Evolutionary conservation across 2,329 filamentous ascomycete genomes (phyloP).

Genomic region (Fusarium odoratissimum): DNA sequence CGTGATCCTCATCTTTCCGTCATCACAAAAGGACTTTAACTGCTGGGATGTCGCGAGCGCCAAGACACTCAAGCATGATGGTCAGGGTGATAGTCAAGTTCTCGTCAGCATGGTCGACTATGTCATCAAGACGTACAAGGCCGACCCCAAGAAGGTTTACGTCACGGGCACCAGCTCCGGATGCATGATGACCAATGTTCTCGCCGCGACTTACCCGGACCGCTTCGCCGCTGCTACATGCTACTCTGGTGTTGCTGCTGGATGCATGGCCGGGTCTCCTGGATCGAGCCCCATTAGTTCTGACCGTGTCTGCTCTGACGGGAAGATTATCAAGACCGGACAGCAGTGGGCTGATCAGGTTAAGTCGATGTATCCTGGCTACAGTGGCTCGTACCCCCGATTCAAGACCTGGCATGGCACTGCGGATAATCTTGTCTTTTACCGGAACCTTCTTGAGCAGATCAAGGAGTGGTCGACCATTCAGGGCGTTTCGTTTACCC

Average conservation of each 20-base stretch:
- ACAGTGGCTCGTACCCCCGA: neutral
- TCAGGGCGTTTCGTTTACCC: neutral
- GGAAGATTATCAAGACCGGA: neutral
- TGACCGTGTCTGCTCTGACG: conserved; percentile 3
- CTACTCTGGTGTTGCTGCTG: conserved; percentile 12
- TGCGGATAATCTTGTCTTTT: conserved; percentile 2
- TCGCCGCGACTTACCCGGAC: conserved; percentile 10
- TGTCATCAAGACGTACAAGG: conserved; percentile 1
- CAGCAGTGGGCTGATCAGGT: conserved; percentile 13
- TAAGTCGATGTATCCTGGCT: conserved; percentile 1
- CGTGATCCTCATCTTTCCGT: conserved; percentile 3
- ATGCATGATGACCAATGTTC: conserved; percentile 21
- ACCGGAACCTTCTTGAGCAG: conserved; percentile 18
- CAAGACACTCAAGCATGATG: conserved; percentile 11
- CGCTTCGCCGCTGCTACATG: conserved; percentile 8
- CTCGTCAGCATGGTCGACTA: conserved; percentile 15
- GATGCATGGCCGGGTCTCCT: conserved; percentile 9
- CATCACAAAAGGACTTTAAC: neutral
- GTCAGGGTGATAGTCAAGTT: conserved; percentile 13
- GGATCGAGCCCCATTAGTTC: conserved; percentile 8
- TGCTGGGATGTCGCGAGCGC: conserved; percentile 13
- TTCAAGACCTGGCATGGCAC: conserved; percentile 12
- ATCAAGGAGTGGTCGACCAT: conserved; percentile 11
- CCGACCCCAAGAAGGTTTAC: conserved; percentile 1
- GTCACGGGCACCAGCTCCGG: conserved; percentile 12